Percentiles rank a stretch among this genome's conserved stretches.
phyloP scores from a whole-genome alignment of 2,329 filamentous ascomycete species.

The Penicillium sp. region DNA sequence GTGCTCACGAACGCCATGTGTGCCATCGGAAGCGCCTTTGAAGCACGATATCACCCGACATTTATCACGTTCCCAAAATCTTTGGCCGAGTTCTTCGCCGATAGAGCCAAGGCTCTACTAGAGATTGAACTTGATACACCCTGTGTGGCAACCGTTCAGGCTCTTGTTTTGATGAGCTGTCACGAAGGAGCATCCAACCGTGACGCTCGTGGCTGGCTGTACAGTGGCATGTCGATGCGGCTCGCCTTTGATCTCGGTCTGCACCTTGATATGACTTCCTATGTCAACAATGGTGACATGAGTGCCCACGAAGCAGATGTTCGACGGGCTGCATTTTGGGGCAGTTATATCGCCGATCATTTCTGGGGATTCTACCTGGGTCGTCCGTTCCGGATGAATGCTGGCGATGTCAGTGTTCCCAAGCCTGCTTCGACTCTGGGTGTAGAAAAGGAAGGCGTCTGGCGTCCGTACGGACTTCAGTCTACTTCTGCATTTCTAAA shows the following conservation, averaged over 20 bases:
- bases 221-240: constrained; percentile 41
- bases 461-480: constrained; percentile 35
- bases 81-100: constrained; percentile 41
- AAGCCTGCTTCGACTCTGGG: constrained; percentile 37
- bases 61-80: constrained; percentile 44
- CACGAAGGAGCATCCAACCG: constrained; percentile 48
- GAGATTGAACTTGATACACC: constrained; percentile 53
- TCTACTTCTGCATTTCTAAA: constrained; percentile 15
- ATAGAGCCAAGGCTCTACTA: constrained; percentile 47
- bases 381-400: constrained; percentile 45
- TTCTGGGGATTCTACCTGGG: constrained; percentile 49
- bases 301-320: constrained; percentile 43
- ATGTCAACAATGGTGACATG: constrained; percentile 44
- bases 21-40: constrained; percentile 47
- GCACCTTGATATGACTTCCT: constrained; percentile 44
- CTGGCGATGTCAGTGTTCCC: constrained; percentile 43
- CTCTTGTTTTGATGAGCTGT: constrained; percentile 48
- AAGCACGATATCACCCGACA: constrained; percentile 45
- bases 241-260: constrained; percentile 49
- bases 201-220: constrained; percentile 51
- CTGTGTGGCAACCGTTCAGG: constrained; percentile 51
- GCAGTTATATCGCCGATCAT: constrained; percentile 45
- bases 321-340: constrained; percentile 47
- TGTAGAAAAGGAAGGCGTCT: constrained; percentile 30
- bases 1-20: constrained; percentile 48